These are phyloP conservation scores for Trypanosoma mega DNA, from an alignment of 208 protist species.

Conservation along the genomic window DNA sequence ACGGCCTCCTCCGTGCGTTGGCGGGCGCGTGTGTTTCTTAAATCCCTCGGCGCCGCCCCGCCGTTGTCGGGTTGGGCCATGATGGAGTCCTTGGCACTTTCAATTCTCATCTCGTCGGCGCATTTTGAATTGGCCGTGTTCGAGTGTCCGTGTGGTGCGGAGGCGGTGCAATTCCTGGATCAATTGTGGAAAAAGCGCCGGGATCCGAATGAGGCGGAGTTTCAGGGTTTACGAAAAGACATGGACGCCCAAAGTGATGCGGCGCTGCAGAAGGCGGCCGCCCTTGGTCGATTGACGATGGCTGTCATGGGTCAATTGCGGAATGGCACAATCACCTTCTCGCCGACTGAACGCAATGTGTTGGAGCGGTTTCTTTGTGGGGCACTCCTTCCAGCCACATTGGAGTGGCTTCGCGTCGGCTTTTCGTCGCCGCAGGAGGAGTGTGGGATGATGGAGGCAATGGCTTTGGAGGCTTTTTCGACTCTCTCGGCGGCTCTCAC, in stretches of 20 bases:
- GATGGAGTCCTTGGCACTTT: constrained; percentile 20
- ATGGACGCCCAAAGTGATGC: background rate
- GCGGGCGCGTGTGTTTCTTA: constrained; percentile 22
- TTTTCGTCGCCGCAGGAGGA: background rate
- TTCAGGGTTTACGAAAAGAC: background rate
- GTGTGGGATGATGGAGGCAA: background rate
- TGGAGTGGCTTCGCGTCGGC: constrained; percentile 12
- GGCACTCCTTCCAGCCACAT: constrained; percentile 13
- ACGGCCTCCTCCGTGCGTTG: constrained; percentile 13
- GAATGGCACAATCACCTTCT: constrained; percentile 2
- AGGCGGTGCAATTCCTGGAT: constrained; percentile 16
- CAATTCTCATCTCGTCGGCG: constrained; percentile 17
- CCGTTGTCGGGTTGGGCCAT: background rate
- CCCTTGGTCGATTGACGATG: constrained; percentile 18
- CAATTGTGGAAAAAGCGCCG: constrained; percentile 10
- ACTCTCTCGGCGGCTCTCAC: constrained; percentile 19
- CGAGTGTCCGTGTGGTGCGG: constrained; percentile 22
- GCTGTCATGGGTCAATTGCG: constrained; percentile 9
- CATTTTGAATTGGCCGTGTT: constrained; percentile 25
- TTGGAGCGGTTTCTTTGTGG: constrained; percentile 24
- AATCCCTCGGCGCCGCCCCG: background rate
- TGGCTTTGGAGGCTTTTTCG: constrained; percentile 21
- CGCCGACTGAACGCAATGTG: background rate
- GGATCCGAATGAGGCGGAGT: background rate
- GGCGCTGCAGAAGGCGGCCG: background rate